A percentile compares a stretch with the other conserved stretches of the same genome.
phyloP scores from a whole-genome alignment of 495 filamentous ascomycete genomes.

The Hypoxylon fragiforme region DNA sequence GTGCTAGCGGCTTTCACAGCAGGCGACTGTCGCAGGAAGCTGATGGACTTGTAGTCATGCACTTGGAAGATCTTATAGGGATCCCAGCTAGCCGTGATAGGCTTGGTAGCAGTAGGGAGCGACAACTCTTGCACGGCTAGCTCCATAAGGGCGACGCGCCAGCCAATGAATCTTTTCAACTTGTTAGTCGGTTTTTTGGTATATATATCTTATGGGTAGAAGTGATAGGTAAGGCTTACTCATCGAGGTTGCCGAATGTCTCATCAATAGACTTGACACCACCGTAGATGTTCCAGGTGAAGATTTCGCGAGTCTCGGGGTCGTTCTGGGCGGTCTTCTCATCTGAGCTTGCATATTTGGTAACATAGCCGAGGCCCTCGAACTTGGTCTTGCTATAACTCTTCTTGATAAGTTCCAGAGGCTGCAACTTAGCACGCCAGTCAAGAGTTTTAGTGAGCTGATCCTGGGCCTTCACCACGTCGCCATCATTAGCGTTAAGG shows the following conservation, averaged over 20 bases:
- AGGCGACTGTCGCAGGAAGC: slow-evolving; percentile 75
- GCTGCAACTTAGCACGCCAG: slow-evolving; percentile 70
- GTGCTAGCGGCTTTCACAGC: slow-evolving; percentile 69
- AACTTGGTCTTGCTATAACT: slow-evolving; percentile 58
- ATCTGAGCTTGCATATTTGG: slow-evolving; percentile 41
- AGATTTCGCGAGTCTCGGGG: slow-evolving; percentile 55
- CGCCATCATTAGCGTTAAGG: slow-evolving; percentile 81
- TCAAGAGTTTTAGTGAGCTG: slow-evolving; percentile 78
- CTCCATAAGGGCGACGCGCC: slow-evolving; percentile 88
- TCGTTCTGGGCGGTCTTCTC: slow-evolving; percentile 33
- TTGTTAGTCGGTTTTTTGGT: slow-evolving; percentile 27
- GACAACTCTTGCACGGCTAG: slow-evolving; percentile 70
- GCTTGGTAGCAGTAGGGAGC: slow-evolving; percentile 63
- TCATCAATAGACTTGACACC: slow-evolving; percentile 67
- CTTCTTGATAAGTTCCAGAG: slow-evolving; percentile 51
- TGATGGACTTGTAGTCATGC: slow-evolving; percentile 84
- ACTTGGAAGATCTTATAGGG: slow-evolving; percentile 88
- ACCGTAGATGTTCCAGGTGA: slow-evolving; percentile 89
- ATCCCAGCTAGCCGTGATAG: slow-evolving; percentile 76
- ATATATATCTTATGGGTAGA: not conserved
- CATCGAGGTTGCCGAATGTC: slow-evolving; percentile 76
- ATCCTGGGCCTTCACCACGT: slow-evolving; percentile 67
- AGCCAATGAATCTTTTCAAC: slow-evolving; percentile 69
- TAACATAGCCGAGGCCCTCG: slow-evolving; percentile 58
- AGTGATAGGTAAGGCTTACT: slow-evolving; percentile 56